phyloP scores from a whole-genome alignment of 2,329 filamentous ascomycete genomes.

The Cytospora piceae region DNA sequence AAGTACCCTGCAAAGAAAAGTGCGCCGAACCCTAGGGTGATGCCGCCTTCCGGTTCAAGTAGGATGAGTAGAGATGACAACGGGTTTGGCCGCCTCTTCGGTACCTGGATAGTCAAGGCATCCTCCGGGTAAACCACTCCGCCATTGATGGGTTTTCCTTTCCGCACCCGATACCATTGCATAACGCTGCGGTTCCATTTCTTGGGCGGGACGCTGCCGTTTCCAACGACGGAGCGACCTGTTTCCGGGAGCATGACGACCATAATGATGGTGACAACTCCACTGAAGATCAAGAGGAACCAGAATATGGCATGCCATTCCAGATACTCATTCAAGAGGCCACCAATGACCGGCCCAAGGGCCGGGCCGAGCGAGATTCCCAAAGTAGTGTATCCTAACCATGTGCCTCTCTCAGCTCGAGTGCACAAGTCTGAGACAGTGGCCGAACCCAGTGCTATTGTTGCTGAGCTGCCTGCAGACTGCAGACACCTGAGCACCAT shows the following conservation, averaged over 20 bases:
- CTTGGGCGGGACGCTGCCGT: slow-evolving; percentile 51
- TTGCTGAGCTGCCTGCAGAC: slow-evolving; percentile 30
- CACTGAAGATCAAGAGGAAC: slow-evolving; percentile 57
- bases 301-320: slow-evolving; percentile 67
- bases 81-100: slow-evolving; percentile 34
- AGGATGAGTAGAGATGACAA: slow-evolving; percentile 36
- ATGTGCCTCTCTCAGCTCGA: slow-evolving; percentile 61
- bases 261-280: slow-evolving; percentile 47
- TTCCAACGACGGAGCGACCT: slow-evolving; percentile 52
- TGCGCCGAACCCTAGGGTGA: slow-evolving; percentile 35
- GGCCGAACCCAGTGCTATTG: slow-evolving; percentile 35
- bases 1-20: slow-evolving; percentile 37
- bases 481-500: slow-evolving; percentile 57
- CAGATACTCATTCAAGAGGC: slow-evolving; percentile 57
- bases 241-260: slow-evolving; percentile 59
- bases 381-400: slow-evolving; percentile 55
- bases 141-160: slow-evolving; percentile 11
- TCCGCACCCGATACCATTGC: slow-evolving; percentile 16
- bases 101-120: slow-evolving; percentile 7
- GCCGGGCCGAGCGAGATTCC: slow-evolving; percentile 53
- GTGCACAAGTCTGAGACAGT: slow-evolving; percentile 64
- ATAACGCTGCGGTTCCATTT: slow-evolving; percentile 23
- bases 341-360: slow-evolving; percentile 61
- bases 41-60: slow-evolving; percentile 34
- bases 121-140: slow-evolving; percentile 10